Percentiles rank a stretch among this genome's conserved stretches.
phyloP scores from a whole-genome alignment of 306 rosid species.

The Prinsepia uniflora region DNA sequence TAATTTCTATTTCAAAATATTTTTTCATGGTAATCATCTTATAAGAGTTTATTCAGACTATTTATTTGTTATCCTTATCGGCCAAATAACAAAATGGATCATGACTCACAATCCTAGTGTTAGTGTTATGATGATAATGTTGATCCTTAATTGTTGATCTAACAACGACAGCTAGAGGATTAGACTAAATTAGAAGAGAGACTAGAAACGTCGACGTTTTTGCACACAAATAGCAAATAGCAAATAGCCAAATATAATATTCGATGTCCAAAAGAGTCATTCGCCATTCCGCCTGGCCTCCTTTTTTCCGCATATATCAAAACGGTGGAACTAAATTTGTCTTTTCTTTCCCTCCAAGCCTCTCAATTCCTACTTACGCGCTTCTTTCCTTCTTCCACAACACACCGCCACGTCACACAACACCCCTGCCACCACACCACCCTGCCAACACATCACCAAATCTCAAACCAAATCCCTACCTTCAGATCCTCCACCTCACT shows the following conservation, averaged over 20 bases:
- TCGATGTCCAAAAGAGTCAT: neutral
- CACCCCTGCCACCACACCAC: constrained; percentile 2
- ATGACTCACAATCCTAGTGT: too few species aligned
- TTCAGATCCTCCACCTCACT: neutral
- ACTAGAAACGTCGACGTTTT: neutral
- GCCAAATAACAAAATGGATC: too few species aligned
- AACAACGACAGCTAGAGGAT: neutral
- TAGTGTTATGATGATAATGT: too few species aligned
- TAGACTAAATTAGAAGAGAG: neutral
- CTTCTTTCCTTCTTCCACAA: neutral
- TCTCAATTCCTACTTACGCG: neutral
- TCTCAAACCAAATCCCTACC: neutral
- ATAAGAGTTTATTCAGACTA: too few species aligned
- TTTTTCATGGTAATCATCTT: too few species aligned
- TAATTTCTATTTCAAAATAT: too few species aligned
- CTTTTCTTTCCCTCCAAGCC: neutral
- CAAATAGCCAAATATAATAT: neutral
- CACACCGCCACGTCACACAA: constrained; percentile 1
- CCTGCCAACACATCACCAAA: neutral
- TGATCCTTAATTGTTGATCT: too few species aligned
- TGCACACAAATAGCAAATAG: neutral
- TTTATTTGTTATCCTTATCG: too few species aligned
- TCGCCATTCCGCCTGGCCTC: neutral
- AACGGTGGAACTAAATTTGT: neutral
- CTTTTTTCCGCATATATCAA: neutral